phyloP scores from a whole-genome alignment of 345 rosid genomes.

The Eucalyptus pauciflora region DNA sequence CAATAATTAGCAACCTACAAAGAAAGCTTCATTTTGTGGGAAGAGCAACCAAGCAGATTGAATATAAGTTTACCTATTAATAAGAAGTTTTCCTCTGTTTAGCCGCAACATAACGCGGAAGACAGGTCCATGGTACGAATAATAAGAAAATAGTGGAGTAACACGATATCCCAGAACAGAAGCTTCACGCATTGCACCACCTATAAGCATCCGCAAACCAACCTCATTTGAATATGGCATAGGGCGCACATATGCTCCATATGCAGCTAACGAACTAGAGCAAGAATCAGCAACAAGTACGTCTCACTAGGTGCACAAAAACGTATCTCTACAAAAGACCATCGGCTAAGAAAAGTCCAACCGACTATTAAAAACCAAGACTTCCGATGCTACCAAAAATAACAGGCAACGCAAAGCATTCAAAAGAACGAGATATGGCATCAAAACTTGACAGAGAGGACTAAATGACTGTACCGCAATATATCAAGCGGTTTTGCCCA shows the following conservation, averaged over 20 bases:
- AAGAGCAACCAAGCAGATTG: neutral
- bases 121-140: conserved; percentile 84
- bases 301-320: neutral
- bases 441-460: neutral
- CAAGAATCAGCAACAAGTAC: neutral
- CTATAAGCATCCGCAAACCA: conserved; percentile 79
- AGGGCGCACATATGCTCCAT: conserved; percentile 78
- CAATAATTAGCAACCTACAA: neutral
- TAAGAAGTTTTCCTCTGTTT: conserved; percentile 47
- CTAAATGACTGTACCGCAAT: neutral
- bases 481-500: neutral
- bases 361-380: neutral
- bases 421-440: neutral
- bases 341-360: neutral
- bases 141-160: conserved; percentile 69
- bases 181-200: conserved; percentile 89
- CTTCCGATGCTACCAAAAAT: neutral
- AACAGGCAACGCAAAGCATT: neutral
- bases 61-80: conserved; percentile 29
- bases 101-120: conserved; percentile 61
- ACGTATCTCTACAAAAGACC: neutral
- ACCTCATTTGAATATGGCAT: conserved; percentile 93
- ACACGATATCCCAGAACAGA: conserved; percentile 68
- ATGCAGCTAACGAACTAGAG: conserved; percentile 67
- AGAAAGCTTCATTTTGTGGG: neutral